Evolutionary conservation across 2,329 filamentous ascomycete species (phyloP).

Genomic region (Sphaerulina populicola): DNA sequence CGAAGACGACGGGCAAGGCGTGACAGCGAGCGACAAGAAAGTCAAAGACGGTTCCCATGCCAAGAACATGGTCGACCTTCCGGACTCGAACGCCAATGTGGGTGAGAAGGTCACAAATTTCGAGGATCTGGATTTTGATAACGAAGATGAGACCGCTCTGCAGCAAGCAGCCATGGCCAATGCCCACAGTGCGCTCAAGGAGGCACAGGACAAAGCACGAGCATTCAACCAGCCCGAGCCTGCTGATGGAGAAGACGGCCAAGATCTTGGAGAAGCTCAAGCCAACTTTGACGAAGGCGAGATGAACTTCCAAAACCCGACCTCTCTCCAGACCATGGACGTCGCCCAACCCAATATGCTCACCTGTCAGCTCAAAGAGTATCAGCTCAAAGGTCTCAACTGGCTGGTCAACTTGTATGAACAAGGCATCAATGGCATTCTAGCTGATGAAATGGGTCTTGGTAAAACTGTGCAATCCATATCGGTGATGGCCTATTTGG

Average conservation of each 20-base stretch:
- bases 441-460: slow-evolving; percentile 98
- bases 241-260: slow-evolving; percentile 45
- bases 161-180: slow-evolving; percentile 85
- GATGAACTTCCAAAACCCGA: slow-evolving; percentile 99
- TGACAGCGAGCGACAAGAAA: slow-evolving; percentile 49
- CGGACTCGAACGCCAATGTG: slow-evolving; percentile 42
- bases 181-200: slow-evolving; percentile 87
- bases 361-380: slow-evolving; percentile 91
- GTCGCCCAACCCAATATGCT: slow-evolving; percentile 91
- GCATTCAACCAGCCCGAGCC: slow-evolving; percentile 68
- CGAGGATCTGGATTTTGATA: slow-evolving; percentile 90
- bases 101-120: slow-evolving; percentile 80
- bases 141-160: slow-evolving; percentile 77
- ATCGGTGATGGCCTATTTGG: slow-evolving; percentile 97
- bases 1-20: slow-evolving; percentile 72
- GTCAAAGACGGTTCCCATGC: slow-evolving; percentile 34
- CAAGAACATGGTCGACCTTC: slow-evolving; percentile 42
- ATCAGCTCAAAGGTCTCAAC: slow-evolving; percentile 97
- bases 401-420: slow-evolving; percentile 99
- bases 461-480: slow-evolving; percentile 99
- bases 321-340: slow-evolving; percentile 85
- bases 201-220: slow-evolving; percentile 85
- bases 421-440: slow-evolving; percentile 97
- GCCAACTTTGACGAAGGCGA: slow-evolving; percentile 78
- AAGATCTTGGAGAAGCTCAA: slow-evolving; percentile 31